Evolutionary conservation across 164 flowering plant genomes (phyloP).

Genomic region (Liquidambar formosana): DNA sequence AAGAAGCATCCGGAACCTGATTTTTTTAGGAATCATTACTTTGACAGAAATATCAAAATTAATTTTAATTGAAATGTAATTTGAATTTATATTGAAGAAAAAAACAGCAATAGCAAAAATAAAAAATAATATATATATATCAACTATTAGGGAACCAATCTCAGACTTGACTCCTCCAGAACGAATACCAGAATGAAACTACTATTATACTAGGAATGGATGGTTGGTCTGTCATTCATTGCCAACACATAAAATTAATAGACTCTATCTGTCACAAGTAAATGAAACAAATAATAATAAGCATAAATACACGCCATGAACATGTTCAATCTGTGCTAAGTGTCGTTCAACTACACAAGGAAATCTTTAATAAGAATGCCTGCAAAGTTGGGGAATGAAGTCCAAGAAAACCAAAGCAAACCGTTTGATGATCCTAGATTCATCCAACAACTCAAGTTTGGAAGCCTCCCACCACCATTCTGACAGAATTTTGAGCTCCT

Average conservation of each 20-base stretch:
- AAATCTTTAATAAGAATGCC: neutral
- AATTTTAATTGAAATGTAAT: too few relatives aligned
- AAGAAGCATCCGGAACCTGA: neutral
- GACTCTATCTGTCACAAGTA: neutral
- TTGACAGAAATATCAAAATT: neutral
- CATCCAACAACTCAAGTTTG: neutral
- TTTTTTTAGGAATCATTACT: neutral
- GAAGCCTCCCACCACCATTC: neutral
- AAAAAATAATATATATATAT: too few relatives aligned
- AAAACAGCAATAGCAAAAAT: too few relatives aligned
- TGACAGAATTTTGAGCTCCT: neutral
- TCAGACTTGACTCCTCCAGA: too few relatives aligned
- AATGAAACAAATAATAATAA: neutral
- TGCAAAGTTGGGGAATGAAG: neutral
- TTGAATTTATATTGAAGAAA: too few relatives aligned
- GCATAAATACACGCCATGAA: neutral
- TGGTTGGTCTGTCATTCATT: neutral
- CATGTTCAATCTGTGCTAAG: neutral
- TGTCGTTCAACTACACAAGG: neutral
- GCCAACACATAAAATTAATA: neutral
- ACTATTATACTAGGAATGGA: neutral
- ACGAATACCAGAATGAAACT: neutral
- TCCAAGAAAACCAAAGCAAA: neutral
- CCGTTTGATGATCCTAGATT: neutral
- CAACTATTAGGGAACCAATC: too few relatives aligned